Evolutionary conservation across 805 yeast species (phyloP).

Genomic region (Candida tallmaniae): DNA sequence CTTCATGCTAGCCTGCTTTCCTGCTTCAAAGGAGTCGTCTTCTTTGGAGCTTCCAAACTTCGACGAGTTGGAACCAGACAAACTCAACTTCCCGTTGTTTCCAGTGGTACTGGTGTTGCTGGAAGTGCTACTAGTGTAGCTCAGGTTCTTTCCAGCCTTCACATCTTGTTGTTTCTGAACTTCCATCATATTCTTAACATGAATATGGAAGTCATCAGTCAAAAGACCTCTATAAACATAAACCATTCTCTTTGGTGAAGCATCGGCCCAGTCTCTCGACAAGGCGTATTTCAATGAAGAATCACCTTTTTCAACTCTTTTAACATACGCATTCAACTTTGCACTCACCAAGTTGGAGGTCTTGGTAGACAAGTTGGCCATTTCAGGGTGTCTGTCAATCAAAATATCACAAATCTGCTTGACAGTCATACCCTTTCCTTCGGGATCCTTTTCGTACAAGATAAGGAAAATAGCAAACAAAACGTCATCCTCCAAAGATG

Average conservation of each 20-base stretch:
- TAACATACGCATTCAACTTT: slow-evolving; percentile 78
- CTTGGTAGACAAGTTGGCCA: slow-evolving; percentile 76
- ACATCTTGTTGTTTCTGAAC: slow-evolving; percentile 11
- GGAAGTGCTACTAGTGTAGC: not conserved
- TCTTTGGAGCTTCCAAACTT: slow-evolving; percentile 11
- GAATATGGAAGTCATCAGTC: slow-evolving; percentile 69
- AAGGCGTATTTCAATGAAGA: slow-evolving; percentile 65
- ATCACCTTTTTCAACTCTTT: slow-evolving; percentile 82
- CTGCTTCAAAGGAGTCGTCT: slow-evolving; percentile 26
- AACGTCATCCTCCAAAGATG: slow-evolving; percentile 69
- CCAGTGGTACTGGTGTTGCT: not conserved
- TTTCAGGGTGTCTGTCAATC: slow-evolving; percentile 72
- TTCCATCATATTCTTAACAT: slow-evolving; percentile 63
- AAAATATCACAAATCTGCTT: slow-evolving; percentile 79
- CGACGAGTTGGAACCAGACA: not conserved
- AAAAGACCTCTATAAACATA: slow-evolving; percentile 78
- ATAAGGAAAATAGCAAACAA: slow-evolving; percentile 71
- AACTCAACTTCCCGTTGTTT: no score
- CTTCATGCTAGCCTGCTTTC: slow-evolving; percentile 29
- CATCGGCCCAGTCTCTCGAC: slow-evolving; percentile 88
- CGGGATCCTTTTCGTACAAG: slow-evolving; percentile 62
- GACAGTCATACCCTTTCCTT: slow-evolving; percentile 82
- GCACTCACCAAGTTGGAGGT: slow-evolving; percentile 80
- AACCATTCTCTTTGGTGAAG: slow-evolving; percentile 85
- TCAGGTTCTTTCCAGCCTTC: slow-evolving; percentile 2